These are phyloP conservation scores for Neospermospora avenae DNA, from an alignment of 2,329 filamentous ascomycete species.

Conservation along the genomic window DNA sequence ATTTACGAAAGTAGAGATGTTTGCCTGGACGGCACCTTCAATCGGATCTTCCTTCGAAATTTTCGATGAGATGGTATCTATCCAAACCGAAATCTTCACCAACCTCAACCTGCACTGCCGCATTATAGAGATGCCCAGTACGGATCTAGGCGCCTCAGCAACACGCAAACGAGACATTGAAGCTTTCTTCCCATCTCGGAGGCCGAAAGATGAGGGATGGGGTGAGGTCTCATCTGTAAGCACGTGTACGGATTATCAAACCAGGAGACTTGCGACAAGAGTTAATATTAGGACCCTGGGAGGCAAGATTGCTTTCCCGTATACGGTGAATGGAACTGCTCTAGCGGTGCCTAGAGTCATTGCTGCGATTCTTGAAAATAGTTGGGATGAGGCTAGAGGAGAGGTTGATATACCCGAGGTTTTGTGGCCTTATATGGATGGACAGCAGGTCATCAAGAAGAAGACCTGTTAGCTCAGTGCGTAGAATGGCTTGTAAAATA, in stretches of 20 bases:
- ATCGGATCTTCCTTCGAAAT: constrained; percentile 48
- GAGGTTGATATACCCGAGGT: constrained; percentile 75
- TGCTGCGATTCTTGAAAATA: constrained; percentile 85
- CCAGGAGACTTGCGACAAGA: constrained; percentile 73
- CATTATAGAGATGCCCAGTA: constrained; percentile 86
- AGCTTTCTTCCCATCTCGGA: constrained; percentile 83
- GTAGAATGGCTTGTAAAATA: not conserved
- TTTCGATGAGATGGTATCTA: constrained; percentile 81
- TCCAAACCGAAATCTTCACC: constrained; percentile 80
- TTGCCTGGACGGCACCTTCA: constrained; percentile 77
- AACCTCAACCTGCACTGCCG: constrained; percentile 80
- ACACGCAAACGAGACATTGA: constrained; percentile 89
- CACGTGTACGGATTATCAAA: constrained; percentile 94
- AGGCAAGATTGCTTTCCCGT: constrained; percentile 68
- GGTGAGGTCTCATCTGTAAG: constrained; percentile 90
- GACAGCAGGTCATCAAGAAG: constrained; percentile 56
- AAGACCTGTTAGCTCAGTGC: constrained; percentile 1
- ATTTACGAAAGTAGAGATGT: constrained; percentile 98
- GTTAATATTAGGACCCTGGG: constrained; percentile 51
- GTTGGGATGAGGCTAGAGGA: constrained; percentile 70
- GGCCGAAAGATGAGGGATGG: constrained; percentile 68
- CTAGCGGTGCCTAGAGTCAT: constrained; percentile 86
- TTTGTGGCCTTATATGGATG: constrained; percentile 81
- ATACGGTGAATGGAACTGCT: constrained; percentile 92
- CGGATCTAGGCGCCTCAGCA: constrained; percentile 86